phyloP scores from a whole-genome alignment of 2,329 filamentous ascomycete species.

The Sclerotiophoma versabilis region DNA sequence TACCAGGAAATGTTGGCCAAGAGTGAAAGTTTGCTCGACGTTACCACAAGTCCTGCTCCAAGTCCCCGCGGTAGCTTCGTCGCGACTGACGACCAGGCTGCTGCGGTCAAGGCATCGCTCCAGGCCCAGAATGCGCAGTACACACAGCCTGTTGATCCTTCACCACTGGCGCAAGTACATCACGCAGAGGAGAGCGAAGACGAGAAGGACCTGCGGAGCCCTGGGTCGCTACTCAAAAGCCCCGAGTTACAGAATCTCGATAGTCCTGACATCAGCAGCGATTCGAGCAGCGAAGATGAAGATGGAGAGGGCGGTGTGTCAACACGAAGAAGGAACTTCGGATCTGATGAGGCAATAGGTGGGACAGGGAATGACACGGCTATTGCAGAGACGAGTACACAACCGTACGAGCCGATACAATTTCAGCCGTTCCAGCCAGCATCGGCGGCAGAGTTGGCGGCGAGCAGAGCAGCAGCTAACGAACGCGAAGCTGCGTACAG shows the following conservation, averaged over 20 bases:
- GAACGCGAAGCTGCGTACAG: slow-evolving; percentile 12
- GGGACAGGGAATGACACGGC: not conserved
- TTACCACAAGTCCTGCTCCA: slow-evolving; percentile 32
- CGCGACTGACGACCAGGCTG: slow-evolving; percentile 44
- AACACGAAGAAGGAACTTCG: slow-evolving; percentile 5
- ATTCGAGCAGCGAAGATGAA: slow-evolving; percentile 43
- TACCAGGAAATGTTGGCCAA: slow-evolving; percentile 81
- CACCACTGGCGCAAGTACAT: slow-evolving; percentile 42
- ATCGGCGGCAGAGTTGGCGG: slow-evolving; percentile 14
- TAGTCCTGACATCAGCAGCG: slow-evolving; percentile 48
- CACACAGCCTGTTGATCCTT: slow-evolving; percentile 53
- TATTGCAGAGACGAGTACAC: not conserved
- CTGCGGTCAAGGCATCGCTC: slow-evolving; percentile 31
- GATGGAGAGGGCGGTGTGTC: slow-evolving; percentile 17
- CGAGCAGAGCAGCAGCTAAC: slow-evolving; percentile 12
- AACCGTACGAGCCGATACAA: slow-evolving; percentile 3
- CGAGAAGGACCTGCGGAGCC: slow-evolving; percentile 40
- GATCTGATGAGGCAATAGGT: slow-evolving; percentile 5
- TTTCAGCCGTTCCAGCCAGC: slow-evolving; percentile 9
- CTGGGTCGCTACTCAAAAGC: slow-evolving; percentile 50
- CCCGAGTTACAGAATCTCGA: slow-evolving; percentile 50
- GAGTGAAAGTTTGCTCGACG: slow-evolving; percentile 63
- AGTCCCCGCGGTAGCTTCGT: slow-evolving; percentile 56
- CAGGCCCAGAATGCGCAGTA: slow-evolving; percentile 50
- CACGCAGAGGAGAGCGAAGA: slow-evolving; percentile 30